Evolutionary conservation across 2,329 filamentous ascomycete genomes (phyloP).

Genomic region (Aureobasidium vineae): DNA sequence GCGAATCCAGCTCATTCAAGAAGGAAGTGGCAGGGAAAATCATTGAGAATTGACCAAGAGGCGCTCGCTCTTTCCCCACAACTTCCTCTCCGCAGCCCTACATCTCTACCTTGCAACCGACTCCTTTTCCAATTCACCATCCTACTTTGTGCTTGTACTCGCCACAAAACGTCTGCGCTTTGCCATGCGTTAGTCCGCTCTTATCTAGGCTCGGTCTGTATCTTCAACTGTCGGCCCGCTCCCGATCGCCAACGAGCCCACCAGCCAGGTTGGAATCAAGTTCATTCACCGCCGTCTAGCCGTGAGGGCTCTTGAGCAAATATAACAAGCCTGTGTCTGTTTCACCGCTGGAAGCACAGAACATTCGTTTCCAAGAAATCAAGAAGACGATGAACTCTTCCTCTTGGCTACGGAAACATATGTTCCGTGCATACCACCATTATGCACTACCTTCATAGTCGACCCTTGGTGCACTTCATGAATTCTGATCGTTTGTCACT

Average conservation of each 20-base stretch:
- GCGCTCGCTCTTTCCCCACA: background rate
- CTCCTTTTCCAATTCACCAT: slow-evolving; percentile 4
- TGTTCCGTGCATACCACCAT: background rate
- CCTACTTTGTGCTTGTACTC: background rate
- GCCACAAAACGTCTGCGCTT: slow-evolving; percentile 3
- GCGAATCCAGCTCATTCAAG: background rate
- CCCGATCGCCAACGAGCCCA: slow-evolving; percentile 3
- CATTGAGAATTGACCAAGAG: background rate
- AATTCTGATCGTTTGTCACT: background rate
- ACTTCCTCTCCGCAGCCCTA: background rate
- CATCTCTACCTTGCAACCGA: background rate
- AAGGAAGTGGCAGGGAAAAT: background rate
- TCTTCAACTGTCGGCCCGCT: slow-evolving; percentile 21
- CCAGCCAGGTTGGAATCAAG: slow-evolving; percentile 11
- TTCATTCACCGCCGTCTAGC: slow-evolving; percentile 8
- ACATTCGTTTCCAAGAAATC: slow-evolving; percentile 7
- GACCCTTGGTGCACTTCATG: background rate
- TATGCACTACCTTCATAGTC: background rate
- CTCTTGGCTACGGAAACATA: background rate
- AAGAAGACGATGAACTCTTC: slow-evolving; percentile 1
- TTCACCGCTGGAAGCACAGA: slow-evolving; percentile 21
- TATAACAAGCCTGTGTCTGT: background rate
- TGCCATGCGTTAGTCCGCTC: background rate
- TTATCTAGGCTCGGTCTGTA: slow-evolving; percentile 20
- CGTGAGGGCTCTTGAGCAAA: background rate